Conservation (phyloP, 1,284 basidiomycete genomes). For the Coriolopsis trogii region DNA sequence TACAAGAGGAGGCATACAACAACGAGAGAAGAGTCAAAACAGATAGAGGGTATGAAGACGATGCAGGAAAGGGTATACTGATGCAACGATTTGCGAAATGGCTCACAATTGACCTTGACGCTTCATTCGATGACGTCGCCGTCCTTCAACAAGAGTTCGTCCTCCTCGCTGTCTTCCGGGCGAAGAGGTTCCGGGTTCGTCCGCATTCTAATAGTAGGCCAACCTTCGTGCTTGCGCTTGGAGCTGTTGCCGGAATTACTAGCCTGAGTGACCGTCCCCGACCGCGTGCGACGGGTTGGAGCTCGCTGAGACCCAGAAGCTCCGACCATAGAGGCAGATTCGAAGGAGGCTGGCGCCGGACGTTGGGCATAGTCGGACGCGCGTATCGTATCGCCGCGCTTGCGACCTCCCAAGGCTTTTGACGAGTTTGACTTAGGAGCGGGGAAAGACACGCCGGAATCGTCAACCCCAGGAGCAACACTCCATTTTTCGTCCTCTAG, state of each 20-base stretch:
- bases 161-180: slow-evolving; percentile 32
- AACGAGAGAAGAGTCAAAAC: no score
- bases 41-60: neutral
- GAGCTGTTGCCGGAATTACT: slow-evolving; percentile 8
- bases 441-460: slow-evolving; percentile 20
- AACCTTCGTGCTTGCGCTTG: slow-evolving; percentile 22
- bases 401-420: slow-evolving; percentile 33
- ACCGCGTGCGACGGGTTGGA: slow-evolving; percentile 31
- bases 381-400: slow-evolving; percentile 50
- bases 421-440: neutral
- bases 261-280: slow-evolving; percentile 34
- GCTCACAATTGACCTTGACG: no score
- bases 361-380: slow-evolving; percentile 43
- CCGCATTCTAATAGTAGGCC: slow-evolving; percentile 31
- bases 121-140: slow-evolving; percentile 28
- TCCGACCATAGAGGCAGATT: slow-evolving; percentile 8
- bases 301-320: slow-evolving; percentile 1
- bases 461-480: slow-evolving; percentile 4
- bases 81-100: no score
- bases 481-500: slow-evolving; percentile 13
- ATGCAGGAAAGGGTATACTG: neutral
- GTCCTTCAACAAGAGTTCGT: slow-evolving; percentile 36
- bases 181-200: slow-evolving; percentile 30
- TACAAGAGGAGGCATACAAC: no score
- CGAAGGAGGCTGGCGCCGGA: slow-evolving; percentile 13